Evolutionary conservation across 2,329 filamentous ascomycete genomes (phyloP), one percentile per base, ranked within the genome.

Genomic region (Lomentospora prolificans): DNA sequence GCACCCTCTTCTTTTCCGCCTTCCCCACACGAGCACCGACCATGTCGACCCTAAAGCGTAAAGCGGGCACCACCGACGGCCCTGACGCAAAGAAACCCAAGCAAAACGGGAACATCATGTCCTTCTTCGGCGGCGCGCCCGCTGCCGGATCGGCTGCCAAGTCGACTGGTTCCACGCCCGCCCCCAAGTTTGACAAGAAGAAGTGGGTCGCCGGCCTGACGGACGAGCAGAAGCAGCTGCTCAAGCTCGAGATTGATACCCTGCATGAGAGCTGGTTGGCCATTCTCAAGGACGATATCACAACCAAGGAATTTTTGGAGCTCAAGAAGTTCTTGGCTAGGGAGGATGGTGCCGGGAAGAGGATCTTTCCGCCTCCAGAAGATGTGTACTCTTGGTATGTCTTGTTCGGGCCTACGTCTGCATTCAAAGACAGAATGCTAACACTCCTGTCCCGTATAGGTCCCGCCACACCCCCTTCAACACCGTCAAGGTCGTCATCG

Each of bases 311-410:
- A 58, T 99, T 99, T 66, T 75, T 99, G 50, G 82, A 88, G 2
- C 72, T 99, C 61, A 99, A 99, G 77, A 79, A 80, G 53, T 99
- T 96, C 69, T 72, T 99, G 55, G 84, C 88, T 65, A 80, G 80
- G 55, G 94, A 99, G 73, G 80, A 85, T 55, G 79, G 80, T 14
- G 76, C 79, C 1, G 85, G 86, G 2, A 86, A 84, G 71, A 91
- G 86, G 65, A 81, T 95, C 62, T 99, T 95, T 64, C 94, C 94
- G 3, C 92, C 92, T 0, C 78, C 83, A 62, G 80, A 90, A 61
- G 92, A 99, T 64, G 84, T 99, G 10, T 99, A 99, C 71, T 94
- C 89, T 61, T 99, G 94, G 94, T 96, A 76, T 57, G 78, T 64
- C 50, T 48, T 53, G 14, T 8, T 3, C 50, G 4, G 19, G 55